These are phyloP conservation scores for Microcyclosporella mali DNA, from an alignment of 2,329 filamentous ascomycete genomes.

Conservation along the genomic window DNA sequence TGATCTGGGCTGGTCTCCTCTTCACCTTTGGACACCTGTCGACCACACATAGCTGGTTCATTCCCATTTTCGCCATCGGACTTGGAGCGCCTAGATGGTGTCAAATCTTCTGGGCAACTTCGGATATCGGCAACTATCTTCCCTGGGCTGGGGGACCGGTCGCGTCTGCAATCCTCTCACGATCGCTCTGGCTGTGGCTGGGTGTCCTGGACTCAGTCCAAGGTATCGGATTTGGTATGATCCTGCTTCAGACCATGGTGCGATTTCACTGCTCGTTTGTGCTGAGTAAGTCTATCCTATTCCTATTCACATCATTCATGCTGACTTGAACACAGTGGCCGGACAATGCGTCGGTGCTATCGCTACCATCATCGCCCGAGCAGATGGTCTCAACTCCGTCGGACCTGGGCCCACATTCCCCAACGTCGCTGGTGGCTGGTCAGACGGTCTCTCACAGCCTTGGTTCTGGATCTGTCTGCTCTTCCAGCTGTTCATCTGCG, in stretches of 20 bases:
- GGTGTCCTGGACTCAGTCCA: constrained; percentile 60
- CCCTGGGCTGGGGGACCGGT: constrained; percentile 56
- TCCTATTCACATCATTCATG: not conserved
- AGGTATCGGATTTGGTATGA: constrained; percentile 62
- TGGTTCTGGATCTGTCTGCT: constrained; percentile 58
- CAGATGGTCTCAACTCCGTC: constrained; percentile 54
- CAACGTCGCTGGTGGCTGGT: constrained; percentile 48
- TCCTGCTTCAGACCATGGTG: constrained; percentile 54
- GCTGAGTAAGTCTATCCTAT: constrained; percentile 31
- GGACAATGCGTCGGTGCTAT: constrained; percentile 58
- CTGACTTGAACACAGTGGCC: constrained; percentile 30
- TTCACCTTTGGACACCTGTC: constrained; percentile 50
- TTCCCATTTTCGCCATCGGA: constrained; percentile 62
- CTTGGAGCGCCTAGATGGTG: constrained; percentile 61
- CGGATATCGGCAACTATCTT: constrained; percentile 54
- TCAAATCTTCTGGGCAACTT: constrained; percentile 61
- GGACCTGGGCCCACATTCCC: constrained; percentile 59
- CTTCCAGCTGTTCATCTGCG: constrained; percentile 53
- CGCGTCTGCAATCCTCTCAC: constrained; percentile 50
- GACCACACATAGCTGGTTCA: constrained; percentile 58
- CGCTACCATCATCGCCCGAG: constrained; percentile 57
- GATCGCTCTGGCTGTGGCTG: constrained; percentile 61
- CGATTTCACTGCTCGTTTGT: constrained; percentile 60
- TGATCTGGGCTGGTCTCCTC: constrained; percentile 52
- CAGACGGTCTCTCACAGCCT: constrained; percentile 43